These are phyloP conservation scores for Theobroma cacao DNA, from an alignment of 345 rosid species.

Conservation along the genomic window DNA sequence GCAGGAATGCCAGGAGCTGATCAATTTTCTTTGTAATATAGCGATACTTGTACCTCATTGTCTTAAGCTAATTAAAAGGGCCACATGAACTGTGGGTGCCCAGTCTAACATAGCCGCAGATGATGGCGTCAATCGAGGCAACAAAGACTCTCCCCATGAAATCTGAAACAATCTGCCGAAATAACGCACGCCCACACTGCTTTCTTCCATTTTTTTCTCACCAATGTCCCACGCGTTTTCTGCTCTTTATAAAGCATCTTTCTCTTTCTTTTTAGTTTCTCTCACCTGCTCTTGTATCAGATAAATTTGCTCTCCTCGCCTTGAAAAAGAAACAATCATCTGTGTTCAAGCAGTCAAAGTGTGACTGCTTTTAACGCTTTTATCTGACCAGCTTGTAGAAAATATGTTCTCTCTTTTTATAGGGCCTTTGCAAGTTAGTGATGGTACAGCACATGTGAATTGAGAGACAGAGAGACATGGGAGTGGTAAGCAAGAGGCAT, in stretches of 20 bases:
- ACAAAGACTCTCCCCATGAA: neutral
- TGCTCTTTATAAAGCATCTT: neutral
- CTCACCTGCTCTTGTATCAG: neutral
- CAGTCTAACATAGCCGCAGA: neutral
- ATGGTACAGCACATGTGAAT: no score
- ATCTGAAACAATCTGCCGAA: neutral
- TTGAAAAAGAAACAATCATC: neutral
- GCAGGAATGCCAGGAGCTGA: neutral
- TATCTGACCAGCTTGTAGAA: no score
- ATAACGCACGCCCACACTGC: slow-evolving; percentile 16
- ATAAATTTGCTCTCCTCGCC: neutral
- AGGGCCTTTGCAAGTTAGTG: no score
- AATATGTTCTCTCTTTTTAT: no score
- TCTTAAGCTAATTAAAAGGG: no score
- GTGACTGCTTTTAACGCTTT: no score
- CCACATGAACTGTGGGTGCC: neutral
- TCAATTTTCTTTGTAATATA: no score
- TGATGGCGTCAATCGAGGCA: slow-evolving; percentile 28
- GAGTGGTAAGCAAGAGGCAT: no score
- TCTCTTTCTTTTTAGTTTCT: neutral
- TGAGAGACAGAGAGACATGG: neutral
- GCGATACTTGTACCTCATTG: no score
- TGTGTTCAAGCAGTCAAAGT: neutral
- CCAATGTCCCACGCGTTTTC: slow-evolving; percentile 16
- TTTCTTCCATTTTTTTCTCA: neutral